A percentile compares a stretch with the other conserved stretches of the same genome.
These are phyloP conservation scores for Striga asiatica DNA, from an alignment of 257 asterid genomes.

Conservation along the genomic window DNA sequence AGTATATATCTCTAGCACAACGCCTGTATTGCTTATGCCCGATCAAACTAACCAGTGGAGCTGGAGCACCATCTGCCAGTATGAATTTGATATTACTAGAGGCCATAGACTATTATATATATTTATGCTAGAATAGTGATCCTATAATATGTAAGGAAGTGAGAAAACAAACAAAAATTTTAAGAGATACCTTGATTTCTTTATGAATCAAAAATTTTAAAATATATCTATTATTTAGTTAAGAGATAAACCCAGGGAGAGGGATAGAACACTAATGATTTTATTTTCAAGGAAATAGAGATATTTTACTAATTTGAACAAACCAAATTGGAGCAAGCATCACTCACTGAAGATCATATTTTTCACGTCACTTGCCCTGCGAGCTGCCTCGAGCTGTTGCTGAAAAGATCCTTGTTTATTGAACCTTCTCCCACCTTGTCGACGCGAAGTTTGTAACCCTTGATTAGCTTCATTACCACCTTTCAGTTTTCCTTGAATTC, in stretches of 20 bases:
- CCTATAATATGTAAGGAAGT: too few relatives aligned
- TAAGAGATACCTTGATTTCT: too few relatives aligned
- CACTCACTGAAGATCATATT: constrained; percentile 63
- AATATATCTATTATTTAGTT: too few relatives aligned
- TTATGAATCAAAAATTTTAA: too few relatives aligned
- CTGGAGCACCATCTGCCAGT: constrained; percentile 75
- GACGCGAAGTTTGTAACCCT: constrained; percentile 26
- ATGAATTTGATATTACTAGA: neutral
- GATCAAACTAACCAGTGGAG: constrained; percentile 75
- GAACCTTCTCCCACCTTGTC: constrained; percentile 25
- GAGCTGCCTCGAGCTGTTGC: constrained; percentile 89
- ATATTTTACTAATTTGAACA: neutral
- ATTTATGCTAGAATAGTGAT: too few relatives aligned
- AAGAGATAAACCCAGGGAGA: too few relatives aligned
- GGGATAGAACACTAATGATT: too few relatives aligned
- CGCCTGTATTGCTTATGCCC: constrained; percentile 83
- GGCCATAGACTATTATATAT: neutral
- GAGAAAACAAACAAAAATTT: too few relatives aligned
- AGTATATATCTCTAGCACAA: constrained; percentile 74
- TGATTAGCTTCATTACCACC: constrained; percentile 22
- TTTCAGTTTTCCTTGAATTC: constrained; percentile 22
- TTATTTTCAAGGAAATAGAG: too few relatives aligned
- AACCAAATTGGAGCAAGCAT: neutral
- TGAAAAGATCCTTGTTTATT: constrained; percentile 52
- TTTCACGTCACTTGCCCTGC: constrained; percentile 77